A percentile compares a stretch with the other conserved stretches of the same genome.
Conservation (phyloP, 306 rosid species). For the Quercus mongolica region DNA sequence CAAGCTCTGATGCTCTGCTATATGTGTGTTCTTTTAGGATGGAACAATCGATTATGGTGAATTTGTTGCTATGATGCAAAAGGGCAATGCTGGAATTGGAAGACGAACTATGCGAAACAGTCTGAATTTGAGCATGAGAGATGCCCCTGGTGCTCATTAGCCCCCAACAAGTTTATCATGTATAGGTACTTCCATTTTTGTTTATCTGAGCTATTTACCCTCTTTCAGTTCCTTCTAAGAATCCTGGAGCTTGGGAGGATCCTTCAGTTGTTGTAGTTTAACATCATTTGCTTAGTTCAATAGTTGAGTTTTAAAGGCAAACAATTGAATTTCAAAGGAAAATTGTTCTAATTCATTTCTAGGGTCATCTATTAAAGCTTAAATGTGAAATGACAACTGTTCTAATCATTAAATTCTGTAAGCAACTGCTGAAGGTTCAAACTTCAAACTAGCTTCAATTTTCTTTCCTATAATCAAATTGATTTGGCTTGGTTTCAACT, state of each 20-base stretch:
- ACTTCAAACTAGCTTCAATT: conserved; percentile 4
- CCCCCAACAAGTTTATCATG: conserved; percentile 38
- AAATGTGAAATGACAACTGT: neutral
- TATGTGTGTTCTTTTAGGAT: conserved; percentile 47
- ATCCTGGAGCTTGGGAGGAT: neutral
- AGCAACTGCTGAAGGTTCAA: neutral
- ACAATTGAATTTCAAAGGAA: neutral
- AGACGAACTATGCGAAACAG: conserved; percentile 95
- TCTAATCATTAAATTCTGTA: neutral
- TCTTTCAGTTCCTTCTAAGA: neutral
- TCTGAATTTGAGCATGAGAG: conserved; percentile 90
- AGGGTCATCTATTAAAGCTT: neutral
- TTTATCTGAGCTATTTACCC: neutral
- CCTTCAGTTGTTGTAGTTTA: neutral
- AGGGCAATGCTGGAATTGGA: conserved; percentile 83
- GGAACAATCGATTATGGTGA: conserved; percentile 94
- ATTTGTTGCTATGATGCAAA: conserved; percentile 96
- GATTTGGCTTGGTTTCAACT: neutral
- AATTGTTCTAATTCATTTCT: neutral
- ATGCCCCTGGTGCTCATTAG: conserved; percentile 66
- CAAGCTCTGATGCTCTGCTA: conserved; percentile 21
- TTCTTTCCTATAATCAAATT: neutral
- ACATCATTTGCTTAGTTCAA: neutral
- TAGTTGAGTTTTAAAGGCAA: neutral
- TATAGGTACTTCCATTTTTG: conserved; percentile 36